A percentile compares a stretch with the other conserved stretches of the same genome.
phyloP scores from a whole-genome alignment of 306 rosid species.

The Ormosia semicastrata region DNA sequence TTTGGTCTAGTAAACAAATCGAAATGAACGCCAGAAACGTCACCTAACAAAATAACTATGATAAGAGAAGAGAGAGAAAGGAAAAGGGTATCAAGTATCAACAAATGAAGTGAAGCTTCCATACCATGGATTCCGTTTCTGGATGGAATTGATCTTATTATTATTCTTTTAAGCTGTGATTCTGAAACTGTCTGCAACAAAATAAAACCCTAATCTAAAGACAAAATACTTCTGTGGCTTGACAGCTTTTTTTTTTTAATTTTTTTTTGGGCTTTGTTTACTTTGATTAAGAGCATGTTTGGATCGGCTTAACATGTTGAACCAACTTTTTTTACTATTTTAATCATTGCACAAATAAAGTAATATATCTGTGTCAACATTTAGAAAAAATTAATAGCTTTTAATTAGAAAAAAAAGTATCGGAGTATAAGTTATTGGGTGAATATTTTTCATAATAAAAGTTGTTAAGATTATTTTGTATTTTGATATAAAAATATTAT shows the following conservation, averaged over 20 bases:
- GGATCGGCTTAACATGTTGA: too few species aligned
- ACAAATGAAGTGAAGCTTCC: constrained; percentile 44
- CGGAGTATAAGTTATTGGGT: too few species aligned
- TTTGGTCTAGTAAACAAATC: constrained; percentile 3
- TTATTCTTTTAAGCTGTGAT: constrained; percentile 35
- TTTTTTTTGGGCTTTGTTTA: not conserved
- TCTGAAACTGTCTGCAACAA: constrained; percentile 19
- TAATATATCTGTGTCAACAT: too few species aligned
- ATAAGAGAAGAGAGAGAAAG: not conserved
- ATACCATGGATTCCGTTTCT: constrained; percentile 39
- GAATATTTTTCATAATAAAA: too few species aligned
- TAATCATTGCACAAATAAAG: too few species aligned
- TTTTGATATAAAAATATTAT: too few species aligned
- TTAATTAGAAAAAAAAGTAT: too few species aligned
- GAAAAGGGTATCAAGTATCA: not conserved
- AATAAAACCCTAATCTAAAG: constrained; percentile 54
- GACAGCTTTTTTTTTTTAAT: not conserved
- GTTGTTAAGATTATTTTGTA: too few species aligned
- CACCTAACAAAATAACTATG: not conserved
- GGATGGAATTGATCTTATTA: constrained; percentile 26
- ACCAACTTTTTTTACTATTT: too few species aligned
- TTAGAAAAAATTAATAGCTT: too few species aligned
- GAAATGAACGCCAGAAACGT: constrained; percentile 20
- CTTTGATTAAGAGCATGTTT: constrained; percentile 17
- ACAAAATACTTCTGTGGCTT: constrained; percentile 19